Conservation (phyloP, 2,329 filamentous ascomycete species). For the Ophioceras dolichostomum region DNA sequence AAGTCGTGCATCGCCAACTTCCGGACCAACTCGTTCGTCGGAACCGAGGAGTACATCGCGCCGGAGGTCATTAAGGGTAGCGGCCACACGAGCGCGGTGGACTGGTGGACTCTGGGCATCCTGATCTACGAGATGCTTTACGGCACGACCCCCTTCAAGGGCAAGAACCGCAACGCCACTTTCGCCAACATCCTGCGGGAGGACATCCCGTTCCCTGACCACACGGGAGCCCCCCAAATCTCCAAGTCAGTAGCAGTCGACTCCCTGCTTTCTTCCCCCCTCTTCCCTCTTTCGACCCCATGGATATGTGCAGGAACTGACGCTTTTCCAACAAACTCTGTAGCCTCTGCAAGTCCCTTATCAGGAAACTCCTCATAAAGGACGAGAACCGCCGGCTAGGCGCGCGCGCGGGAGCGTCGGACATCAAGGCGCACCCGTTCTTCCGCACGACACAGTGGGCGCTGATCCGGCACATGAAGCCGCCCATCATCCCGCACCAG, state of each 20-base stretch:
- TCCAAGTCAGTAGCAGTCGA: slow-evolving; percentile 60
- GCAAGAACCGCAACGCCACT: slow-evolving; percentile 95
- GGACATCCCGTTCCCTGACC: slow-evolving; percentile 91
- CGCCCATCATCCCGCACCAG: slow-evolving; percentile 87
- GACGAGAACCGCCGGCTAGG: slow-evolving; percentile 90
- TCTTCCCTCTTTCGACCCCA: not conserved
- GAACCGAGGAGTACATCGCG: slow-evolving; percentile 97
- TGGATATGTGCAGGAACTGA: slow-evolving; percentile 3
- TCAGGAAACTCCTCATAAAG: slow-evolving; percentile 94
- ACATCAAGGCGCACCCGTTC: slow-evolving; percentile 93
- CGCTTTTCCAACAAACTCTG: not conserved
- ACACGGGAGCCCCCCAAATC: slow-evolving; percentile 69
- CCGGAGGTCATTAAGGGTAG: slow-evolving; percentile 98
- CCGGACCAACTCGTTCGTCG: slow-evolving; percentile 95
- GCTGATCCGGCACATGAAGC: slow-evolving; percentile 92
- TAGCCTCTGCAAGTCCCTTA: slow-evolving; percentile 94
- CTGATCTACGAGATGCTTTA: slow-evolving; percentile 98
- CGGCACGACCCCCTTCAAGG: slow-evolving; percentile 97
- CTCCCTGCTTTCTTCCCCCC: not conserved
- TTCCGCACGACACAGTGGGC: slow-evolving; percentile 96
- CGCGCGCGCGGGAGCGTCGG: slow-evolving; percentile 86
- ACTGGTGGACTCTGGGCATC: slow-evolving; percentile 98
- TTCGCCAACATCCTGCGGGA: slow-evolving; percentile 96
- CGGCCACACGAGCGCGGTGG: slow-evolving; percentile 93
- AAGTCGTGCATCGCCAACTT: slow-evolving; percentile 98